Percentiles rank a stretch among this genome's conserved stretches.
Conservation (phyloP, 2,329 filamentous ascomycete species). For the Exophiala mesophila region DNA sequence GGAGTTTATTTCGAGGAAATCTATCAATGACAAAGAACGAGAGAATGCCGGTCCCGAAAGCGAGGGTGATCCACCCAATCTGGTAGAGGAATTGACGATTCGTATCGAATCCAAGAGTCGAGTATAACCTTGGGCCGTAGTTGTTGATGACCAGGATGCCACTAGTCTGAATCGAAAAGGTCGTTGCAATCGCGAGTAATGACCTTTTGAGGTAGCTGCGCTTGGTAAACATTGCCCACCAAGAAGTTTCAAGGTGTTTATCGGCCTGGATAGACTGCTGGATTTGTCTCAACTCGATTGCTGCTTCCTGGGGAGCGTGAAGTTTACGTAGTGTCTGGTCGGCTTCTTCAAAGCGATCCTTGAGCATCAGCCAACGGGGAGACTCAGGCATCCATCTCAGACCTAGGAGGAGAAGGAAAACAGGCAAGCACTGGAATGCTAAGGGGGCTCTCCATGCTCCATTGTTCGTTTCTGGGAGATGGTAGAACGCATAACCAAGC, state of each 20-base stretch:
- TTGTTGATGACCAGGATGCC: constrained; percentile 46
- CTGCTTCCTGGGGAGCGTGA: constrained; percentile 8
- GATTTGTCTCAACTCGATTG: constrained; percentile 9
- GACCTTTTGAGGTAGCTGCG: constrained; percentile 17
- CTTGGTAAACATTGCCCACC: constrained; percentile 17
- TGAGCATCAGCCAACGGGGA: constrained; percentile 55
- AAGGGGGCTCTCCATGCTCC: constrained; percentile 11
- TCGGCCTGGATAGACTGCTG: constrained; percentile 6
- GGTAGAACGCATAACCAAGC: constrained; percentile 16
- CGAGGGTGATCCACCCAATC: constrained; percentile 15
- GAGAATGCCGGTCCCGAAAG: constrained; percentile 9
- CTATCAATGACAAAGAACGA: constrained; percentile 20
- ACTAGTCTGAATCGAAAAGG: constrained; percentile 28
- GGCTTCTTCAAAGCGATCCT: constrained; percentile 51
- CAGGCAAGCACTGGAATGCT: constrained; percentile 11
- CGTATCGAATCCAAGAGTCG: constrained; percentile 41
- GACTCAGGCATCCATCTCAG: constrained; percentile 52
- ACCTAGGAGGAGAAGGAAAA: constrained; percentile 5
- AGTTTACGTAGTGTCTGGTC: constrained; percentile 29
- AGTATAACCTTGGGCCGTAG: constrained; percentile 43
- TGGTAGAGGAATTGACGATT: constrained; percentile 19
- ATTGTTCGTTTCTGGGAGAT: constrained; percentile 12
- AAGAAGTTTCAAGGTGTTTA: constrained; percentile 10
- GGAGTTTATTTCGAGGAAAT: constrained; percentile 11
- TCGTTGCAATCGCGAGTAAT: constrained; percentile 11